phyloP scores from a whole-genome alignment of 2,329 filamentous ascomycete species.

The Pseudocercospora vitis region DNA sequence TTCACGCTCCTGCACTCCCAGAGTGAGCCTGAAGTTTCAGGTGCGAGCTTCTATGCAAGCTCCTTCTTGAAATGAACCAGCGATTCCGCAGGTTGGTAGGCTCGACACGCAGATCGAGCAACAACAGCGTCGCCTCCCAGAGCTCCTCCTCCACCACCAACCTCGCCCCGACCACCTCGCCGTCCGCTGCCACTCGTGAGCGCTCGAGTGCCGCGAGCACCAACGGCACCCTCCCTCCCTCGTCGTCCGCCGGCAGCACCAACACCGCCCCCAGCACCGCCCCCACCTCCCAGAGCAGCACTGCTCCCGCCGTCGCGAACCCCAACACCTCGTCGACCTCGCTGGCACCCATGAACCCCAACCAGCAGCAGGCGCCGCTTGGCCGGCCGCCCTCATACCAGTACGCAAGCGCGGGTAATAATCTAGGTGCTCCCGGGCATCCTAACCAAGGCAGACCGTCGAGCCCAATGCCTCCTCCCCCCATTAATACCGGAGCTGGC shows the following conservation, averaged over 20 bases:
- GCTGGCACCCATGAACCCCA: slow-evolving; percentile 49
- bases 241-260: slow-evolving; percentile 33
- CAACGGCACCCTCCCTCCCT: slow-evolving; percentile 35
- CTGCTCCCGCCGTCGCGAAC: slow-evolving; percentile 41
- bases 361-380: slow-evolving; percentile 45
- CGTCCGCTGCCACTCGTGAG: slow-evolving; percentile 19
- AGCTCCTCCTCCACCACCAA: slow-evolving; percentile 46
- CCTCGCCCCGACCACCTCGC: slow-evolving; percentile 39
- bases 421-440: slow-evolving; percentile 41
- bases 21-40: slow-evolving; percentile 5
- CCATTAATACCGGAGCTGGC: slow-evolving; percentile 51
- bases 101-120: slow-evolving; percentile 71
- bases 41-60: slow-evolving; percentile 15
- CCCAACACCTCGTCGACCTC: slow-evolving; percentile 49
- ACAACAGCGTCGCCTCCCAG: slow-evolving; percentile 63
- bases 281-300: slow-evolving; percentile 24
- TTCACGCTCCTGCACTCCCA: not conserved
- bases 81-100: slow-evolving; percentile 78
- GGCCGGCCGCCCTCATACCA: slow-evolving; percentile 66
- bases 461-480: slow-evolving; percentile 44
- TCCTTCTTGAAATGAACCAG: slow-evolving; percentile 67
- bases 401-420: slow-evolving; percentile 48
- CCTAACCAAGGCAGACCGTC: slow-evolving; percentile 51
- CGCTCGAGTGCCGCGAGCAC: slow-evolving; percentile 26
- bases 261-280: slow-evolving; percentile 20